These are phyloP conservation scores for Malus hybrid DNA, from an alignment of 331 rosid genomes.

Conservation along the genomic window DNA sequence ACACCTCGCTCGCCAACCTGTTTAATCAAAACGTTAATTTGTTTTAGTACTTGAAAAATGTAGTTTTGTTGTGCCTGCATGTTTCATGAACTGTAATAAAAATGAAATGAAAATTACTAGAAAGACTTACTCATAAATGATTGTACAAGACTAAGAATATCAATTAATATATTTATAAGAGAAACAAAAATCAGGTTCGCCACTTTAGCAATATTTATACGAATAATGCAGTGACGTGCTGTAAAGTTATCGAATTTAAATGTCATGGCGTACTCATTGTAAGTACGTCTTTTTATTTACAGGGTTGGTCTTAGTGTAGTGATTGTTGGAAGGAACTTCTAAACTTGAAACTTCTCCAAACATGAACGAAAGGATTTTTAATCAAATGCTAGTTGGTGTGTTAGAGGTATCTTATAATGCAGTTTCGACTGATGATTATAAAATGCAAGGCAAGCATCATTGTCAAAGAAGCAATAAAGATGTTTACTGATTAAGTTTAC, in stretches of 20 bases:
- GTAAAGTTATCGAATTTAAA: too few species aligned
- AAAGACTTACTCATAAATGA: background rate
- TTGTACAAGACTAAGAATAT: too few species aligned
- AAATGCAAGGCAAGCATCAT: background rate
- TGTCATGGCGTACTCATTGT: background rate
- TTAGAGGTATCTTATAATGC: background rate
- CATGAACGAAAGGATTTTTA: background rate
- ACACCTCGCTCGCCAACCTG: conserved; percentile 87
- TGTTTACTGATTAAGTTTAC: too few species aligned
- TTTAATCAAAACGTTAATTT: background rate
- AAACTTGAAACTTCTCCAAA: background rate
- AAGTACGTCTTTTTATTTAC: background rate
- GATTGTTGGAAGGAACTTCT: background rate
- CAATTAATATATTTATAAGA: background rate
- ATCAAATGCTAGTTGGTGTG: too few species aligned
- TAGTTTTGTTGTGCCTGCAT: background rate
- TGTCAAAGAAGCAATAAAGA: background rate
- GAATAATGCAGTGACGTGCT: too few species aligned
- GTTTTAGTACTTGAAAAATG: background rate
- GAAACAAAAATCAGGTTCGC: too few species aligned
- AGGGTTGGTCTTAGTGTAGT: background rate
- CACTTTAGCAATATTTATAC: too few species aligned
- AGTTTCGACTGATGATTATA: background rate
- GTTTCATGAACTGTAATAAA: background rate
- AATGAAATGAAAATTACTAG: background rate